phyloP scores from a whole-genome alignment of 495 filamentous ascomycete genomes.

The Penicillium egyptiacum region DNA sequence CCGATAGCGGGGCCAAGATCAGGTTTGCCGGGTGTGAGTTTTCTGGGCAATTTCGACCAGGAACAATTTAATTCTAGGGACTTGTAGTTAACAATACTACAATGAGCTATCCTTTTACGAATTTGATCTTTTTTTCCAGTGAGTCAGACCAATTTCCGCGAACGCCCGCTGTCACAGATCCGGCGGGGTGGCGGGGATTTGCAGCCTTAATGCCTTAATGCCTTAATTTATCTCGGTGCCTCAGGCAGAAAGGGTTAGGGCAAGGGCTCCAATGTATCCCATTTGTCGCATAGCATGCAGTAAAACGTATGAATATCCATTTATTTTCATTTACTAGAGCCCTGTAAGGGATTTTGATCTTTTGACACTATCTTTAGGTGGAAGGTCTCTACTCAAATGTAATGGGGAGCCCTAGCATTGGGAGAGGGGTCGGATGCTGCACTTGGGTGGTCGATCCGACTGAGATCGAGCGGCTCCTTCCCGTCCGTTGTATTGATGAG shows the following conservation, averaged over 20 bases:
- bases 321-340: too few relatives aligned
- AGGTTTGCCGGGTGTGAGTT: constrained; percentile 13
- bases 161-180: constrained; percentile 7
- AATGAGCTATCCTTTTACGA: neutral
- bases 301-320: too few relatives aligned
- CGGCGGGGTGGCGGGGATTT: constrained; percentile 19
- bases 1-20: constrained; percentile 15
- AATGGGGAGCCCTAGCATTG: too few relatives aligned
- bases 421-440: too few relatives aligned
- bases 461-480: too few relatives aligned
- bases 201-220: constrained; percentile 8
- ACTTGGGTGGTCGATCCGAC: too few relatives aligned
- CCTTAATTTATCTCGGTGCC: neutral
- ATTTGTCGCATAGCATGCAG: neutral
- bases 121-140: constrained; percentile 15
- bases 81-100: neutral
- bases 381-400: too few relatives aligned
- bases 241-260: constrained; percentile 7
- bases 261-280: constrained; percentile 5
- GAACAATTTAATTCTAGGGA: neutral
- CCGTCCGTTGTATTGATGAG: too few relatives aligned
- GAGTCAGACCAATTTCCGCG: constrained; percentile 13
- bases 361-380: too few relatives aligned
- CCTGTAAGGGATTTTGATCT: too few relatives aligned
- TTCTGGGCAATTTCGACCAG: neutral